Conservation (phyloP, 1,284 basidiomycete species). For the Malassezia vespertilionis region DNA sequence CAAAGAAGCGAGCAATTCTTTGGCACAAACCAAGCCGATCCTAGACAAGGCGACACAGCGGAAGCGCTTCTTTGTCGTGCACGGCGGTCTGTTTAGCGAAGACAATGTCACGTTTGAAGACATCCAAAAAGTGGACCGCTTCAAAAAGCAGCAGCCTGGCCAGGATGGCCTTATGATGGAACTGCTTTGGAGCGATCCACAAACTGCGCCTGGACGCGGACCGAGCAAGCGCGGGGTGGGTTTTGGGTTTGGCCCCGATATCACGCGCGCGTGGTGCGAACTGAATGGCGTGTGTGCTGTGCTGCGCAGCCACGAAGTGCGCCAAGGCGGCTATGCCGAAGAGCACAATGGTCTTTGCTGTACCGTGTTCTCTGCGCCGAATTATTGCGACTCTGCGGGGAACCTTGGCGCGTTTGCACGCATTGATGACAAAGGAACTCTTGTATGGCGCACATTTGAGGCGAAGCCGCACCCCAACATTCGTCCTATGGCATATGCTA, state of each 20-base stretch:
- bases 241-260: constrained; percentile 73
- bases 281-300: constrained; percentile 76
- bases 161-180: constrained; percentile 88
- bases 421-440: constrained; percentile 66
- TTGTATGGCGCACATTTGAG: constrained; percentile 66
- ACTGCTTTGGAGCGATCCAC: constrained; percentile 66
- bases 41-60: constrained; percentile 62
- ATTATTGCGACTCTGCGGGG: constrained; percentile 47
- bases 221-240: constrained; percentile 96
- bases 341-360: constrained; percentile 81
- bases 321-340: constrained; percentile 72
- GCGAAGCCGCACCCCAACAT: constrained; percentile 77
- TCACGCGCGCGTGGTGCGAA: constrained; percentile 63
- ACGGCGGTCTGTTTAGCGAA: constrained; percentile 80
- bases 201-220: constrained; percentile 75
- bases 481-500: constrained; percentile 76
- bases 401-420: constrained; percentile 51
- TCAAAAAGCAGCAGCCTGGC: constrained; percentile 73
- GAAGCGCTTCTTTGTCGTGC: constrained; percentile 89
- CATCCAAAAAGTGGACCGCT: constrained; percentile 72
- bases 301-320: constrained; percentile 91
- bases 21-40: constrained; percentile 52
- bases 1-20: constrained; percentile 16
- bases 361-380: constrained; percentile 56
- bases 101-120: constrained; percentile 88